Base-by-base conservation (phyloP, 257 asterid species). In the Leonotis leonurus region DNA sequence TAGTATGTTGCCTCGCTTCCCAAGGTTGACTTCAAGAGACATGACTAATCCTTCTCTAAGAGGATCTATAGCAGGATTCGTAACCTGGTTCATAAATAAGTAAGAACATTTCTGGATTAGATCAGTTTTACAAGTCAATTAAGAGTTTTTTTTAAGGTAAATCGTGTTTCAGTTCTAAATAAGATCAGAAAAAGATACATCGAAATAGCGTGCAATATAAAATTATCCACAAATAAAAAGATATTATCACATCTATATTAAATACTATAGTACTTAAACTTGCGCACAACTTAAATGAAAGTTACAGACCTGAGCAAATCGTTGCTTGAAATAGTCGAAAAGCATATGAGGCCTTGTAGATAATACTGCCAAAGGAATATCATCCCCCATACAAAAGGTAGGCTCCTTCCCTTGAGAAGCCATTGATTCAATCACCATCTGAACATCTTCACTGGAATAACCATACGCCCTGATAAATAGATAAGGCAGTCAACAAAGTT, bases 321-420 rank as follows among this genome's bases (percentile, higher is more conserved):
- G 87, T 75, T 92, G 99, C 82, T 92, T 92, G 82, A 92, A 92
- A 73, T 92, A 92, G 77, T 92, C 99, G 68, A 75, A 92, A 20
- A 92, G 78, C 96, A 92, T 85, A 73, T 92, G 99, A 1, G 99
- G 83, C 78, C 81, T 85, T 60, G 72, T 78, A 49, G 99, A 92
- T 69, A 92, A 77, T 27, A 84, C 87, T 70, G 99, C 99, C 83
- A 92, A 78, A 4, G 99, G 99, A 73, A 85, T 89, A 80, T 92
- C 99, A 63, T 89, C 99, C 64, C 99, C 99, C 99, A 92, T 92
- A 81, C 99, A 92, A 68, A 92, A 92, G 12, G 99, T 92, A 73
- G 99, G 96, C 79, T 93, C 99, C 85, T 89, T 93, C 70, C 96
- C 99, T 76, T 93, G 99, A 71, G 96, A 56, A 70, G 99, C 99